Evolutionary conservation across 1,284 basidiomycete species (phyloP).

Genomic region (Fomitopsis pinicola): DNA sequence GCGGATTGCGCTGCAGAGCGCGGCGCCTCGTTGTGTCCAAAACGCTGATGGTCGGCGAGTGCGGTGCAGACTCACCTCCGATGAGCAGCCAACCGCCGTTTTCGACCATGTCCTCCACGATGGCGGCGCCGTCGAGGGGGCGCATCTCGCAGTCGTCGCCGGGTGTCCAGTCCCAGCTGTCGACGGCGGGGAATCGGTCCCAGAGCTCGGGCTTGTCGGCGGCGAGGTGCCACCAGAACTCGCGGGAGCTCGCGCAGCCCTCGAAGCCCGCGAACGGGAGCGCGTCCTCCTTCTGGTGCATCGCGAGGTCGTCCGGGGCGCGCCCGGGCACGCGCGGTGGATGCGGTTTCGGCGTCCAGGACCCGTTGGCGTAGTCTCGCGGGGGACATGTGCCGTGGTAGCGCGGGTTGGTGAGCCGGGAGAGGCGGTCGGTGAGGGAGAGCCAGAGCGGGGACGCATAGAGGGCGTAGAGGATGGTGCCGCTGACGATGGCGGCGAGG

Average conservation of each 20-base stretch:
- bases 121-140: constrained; percentile 34
- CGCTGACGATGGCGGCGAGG: constrained; percentile 12
- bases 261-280: constrained; percentile 48
- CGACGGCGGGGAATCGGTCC: constrained; percentile 47
- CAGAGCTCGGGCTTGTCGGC: constrained; percentile 42
- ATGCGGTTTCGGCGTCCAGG: constrained; percentile 31
- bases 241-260: constrained; percentile 58
- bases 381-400: constrained; percentile 34
- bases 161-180: constrained; percentile 48
- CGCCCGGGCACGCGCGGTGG: constrained; percentile 21
- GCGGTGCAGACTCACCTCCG: constrained; percentile 43
- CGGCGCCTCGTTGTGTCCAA: neutral
- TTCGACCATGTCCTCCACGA: constrained; percentile 56
- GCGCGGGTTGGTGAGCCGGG: constrained; percentile 4
- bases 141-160: constrained; percentile 34
- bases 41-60: neutral
- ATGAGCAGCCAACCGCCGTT: constrained; percentile 64
- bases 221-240: constrained; percentile 59
- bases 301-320: constrained; percentile 10
- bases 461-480: constrained; percentile 13
- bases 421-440: constrained; percentile 7
- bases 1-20: no score
- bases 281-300: constrained; percentile 31
- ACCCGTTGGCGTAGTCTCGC: constrained; percentile 36
- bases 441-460: constrained; percentile 11